Evolutionary conservation across 169 alveolate species (phyloP), one percentile per base, ranked within the genome.

Genomic region (Babesia sp.): DNA sequence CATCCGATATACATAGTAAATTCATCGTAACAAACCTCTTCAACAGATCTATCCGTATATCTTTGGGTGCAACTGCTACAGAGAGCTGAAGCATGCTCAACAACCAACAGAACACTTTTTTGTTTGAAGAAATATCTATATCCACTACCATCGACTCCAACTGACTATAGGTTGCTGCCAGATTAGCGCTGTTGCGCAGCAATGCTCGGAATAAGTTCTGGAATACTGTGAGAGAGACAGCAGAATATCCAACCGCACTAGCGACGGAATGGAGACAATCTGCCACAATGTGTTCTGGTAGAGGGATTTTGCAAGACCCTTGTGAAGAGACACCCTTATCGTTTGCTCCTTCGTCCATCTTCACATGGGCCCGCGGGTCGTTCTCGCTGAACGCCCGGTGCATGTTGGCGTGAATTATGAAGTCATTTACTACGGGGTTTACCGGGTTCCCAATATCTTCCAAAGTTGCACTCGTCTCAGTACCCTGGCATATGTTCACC

Each of bases 21-120:
- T 22, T 39, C 24, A 16, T 69, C 3, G 79, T 34, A 2, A 69
- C 20, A 20, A 39, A 69, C 22, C 59, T 33, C 28, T 69, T 24
- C 29, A 69, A 56, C 7, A 69, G 70, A 12, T 69, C 60, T 14
- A 58, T 53, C 6, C 70, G 55, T 20, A 5, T 37, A 8, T 1
- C 28, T 39, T 51, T 69, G 0, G 1, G 29, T 1, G 79, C 2
- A 9, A 46, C 42, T 28, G 8, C 9, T 26, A 69, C 58, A 33
- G 70, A 69, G 4, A 41, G 45, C 57, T 69, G 79, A 16, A 69
- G 28, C 71, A 69, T 55, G 34, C 28, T 53, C 58, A 69, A 28
- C 22, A 69, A 11, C 79, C 79, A 69, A 55, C 18, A 31, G 44
- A 69, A 26, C 42, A 26, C 24, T 41, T 54, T 51, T 5, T 28